Percentiles rank a stretch among this genome's conserved stretches.
Evolutionary conservation across 768 basidiomycete species (phyloP).

Genomic region (Russula sp.): DNA sequence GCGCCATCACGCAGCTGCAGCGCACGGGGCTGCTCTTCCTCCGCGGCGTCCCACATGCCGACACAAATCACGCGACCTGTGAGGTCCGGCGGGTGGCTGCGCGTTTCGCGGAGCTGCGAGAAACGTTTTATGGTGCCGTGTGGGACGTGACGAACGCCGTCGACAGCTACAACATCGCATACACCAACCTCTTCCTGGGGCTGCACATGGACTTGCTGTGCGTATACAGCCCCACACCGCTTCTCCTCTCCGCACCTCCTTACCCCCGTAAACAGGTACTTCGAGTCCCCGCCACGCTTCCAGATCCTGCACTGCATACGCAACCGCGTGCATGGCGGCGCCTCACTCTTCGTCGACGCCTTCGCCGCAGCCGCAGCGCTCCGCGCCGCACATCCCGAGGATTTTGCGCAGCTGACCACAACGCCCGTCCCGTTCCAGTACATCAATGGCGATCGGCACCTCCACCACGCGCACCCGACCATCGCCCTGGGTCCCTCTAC

Average conservation of each 20-base stretch:
- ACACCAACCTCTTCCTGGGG: constrained; percentile 84
- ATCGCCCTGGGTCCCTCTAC: constrained; percentile 49
- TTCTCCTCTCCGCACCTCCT: not conserved
- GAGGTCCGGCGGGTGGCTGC: constrained; percentile 61
- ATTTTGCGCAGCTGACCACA: constrained; percentile 52
- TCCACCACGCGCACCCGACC: constrained; percentile 66
- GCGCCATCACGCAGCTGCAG: constrained; percentile 64
- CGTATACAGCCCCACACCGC: constrained; percentile 29
- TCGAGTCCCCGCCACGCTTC: constrained; percentile 84
- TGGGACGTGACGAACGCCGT: constrained; percentile 82
- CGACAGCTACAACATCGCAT: constrained; percentile 86
- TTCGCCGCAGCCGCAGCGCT: constrained; percentile 57
- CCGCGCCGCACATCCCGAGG: constrained; percentile 38
- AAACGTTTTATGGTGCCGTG: constrained; percentile 83
- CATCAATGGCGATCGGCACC: constrained; percentile 82
- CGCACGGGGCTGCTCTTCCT: constrained; percentile 71
- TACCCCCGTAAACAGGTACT: constrained; percentile 52
- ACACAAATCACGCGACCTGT: constrained; percentile 56
- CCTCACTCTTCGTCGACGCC: constrained; percentile 83
- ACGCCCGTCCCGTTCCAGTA: constrained; percentile 86
- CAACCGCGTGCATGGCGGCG: constrained; percentile 77
- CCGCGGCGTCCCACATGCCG: constrained; percentile 55
- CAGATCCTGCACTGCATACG: constrained; percentile 90
- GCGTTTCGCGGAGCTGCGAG: constrained; percentile 67
- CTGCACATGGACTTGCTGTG: constrained; percentile 91